Evolutionary conservation across 441 rosid species (phyloP).

Genomic region (Theobroma grandiflorum): DNA sequence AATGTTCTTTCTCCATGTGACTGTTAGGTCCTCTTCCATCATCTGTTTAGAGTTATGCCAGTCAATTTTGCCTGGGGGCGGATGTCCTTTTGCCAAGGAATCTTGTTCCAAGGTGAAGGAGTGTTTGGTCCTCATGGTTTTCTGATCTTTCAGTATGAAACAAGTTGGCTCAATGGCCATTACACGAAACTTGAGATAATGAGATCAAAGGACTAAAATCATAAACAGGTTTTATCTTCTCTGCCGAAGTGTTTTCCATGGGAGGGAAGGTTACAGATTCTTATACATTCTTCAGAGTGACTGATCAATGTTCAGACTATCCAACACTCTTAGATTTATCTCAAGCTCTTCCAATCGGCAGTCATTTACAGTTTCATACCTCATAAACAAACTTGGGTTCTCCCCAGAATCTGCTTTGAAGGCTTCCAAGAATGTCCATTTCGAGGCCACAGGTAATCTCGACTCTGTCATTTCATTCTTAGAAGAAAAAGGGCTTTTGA

Average conservation of each 20-base stretch:
- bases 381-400: no score
- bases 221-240: background rate
- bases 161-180: background rate
- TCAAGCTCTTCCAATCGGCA: no score
- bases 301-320: no score
- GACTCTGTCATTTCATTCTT: constrained; percentile 1
- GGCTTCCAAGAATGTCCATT: no score
- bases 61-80: background rate
- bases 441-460: no score
- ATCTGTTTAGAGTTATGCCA: background rate
- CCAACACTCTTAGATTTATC: no score
- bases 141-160: background rate
- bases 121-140: background rate
- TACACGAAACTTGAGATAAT: background rate
- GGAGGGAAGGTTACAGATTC: background rate
- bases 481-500: constrained; percentile 29
- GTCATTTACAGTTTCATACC: no score
- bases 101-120: background rate
- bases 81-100: background rate
- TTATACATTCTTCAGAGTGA: no score
- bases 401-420: background rate
- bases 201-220: no score
- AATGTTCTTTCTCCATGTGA: no score
- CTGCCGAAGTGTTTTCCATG: background rate
- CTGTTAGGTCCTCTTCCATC: background rate